Base-by-base conservation (phyloP, 2,329 filamentous ascomycete species). In the Penicillium sp. region DNA sequence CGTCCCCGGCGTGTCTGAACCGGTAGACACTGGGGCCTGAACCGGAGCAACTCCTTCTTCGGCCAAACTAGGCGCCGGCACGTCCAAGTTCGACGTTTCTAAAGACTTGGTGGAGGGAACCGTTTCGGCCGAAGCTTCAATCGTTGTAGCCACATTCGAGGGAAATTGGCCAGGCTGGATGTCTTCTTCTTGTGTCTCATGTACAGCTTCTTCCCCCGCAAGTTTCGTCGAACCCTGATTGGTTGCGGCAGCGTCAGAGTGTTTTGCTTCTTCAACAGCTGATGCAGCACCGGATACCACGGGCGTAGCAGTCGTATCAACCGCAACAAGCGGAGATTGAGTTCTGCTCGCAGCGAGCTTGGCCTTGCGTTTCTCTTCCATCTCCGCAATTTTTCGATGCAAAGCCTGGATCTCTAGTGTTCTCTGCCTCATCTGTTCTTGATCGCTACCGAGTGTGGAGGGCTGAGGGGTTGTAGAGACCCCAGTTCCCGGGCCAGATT, bases 351-450 rank as follows among this genome's bases (percentile, higher is more conserved):
- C 60, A 45, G 59, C 63, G 45, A 66, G 59, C 46, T 70, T 74
- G n/a, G 69, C 63, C 52, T 70, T 72, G 39, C 68, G 69, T 37
- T 67, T 63, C 50, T 70, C 63, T 53, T 76, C 74, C 43, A 72
- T 62, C 49, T 77, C 76, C 11, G 75, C 74, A 48, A 80, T 77
- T 48, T 71, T 72, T 50, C 66, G 67, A 41, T 69, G 73, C 67
- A 77, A 70, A 26, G 63, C 66, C 50, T 71, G 66, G 40, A 78
- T 76, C 49, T 75, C 71, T 46, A 74, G 61, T 50, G 79, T 67
- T 53, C 74, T 78, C 32, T 68, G 64, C 34, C 69, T 69, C 38
- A 80, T 61, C 40, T 74, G 67, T 39, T 73, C 73, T 46, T 65
- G 58, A 57, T 73, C 58, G 55, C 68, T 61, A 49, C 58, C 51